phyloP scores from a whole-genome alignment of 768 basidiomycete species.

The Amanita pallidorosea region DNA sequence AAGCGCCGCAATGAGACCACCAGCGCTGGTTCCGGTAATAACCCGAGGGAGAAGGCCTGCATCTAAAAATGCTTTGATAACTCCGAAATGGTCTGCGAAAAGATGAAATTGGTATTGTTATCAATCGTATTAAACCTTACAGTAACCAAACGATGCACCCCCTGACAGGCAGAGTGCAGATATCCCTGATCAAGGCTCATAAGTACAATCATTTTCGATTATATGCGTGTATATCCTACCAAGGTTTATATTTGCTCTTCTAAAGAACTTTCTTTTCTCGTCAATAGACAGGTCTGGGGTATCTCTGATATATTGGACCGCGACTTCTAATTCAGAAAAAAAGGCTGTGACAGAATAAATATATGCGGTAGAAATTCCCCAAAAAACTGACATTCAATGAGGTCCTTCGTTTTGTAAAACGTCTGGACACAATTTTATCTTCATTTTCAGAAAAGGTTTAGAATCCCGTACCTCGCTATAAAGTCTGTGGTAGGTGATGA shows the following conservation, averaged over 20 bases:
- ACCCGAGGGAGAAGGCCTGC: slow-evolving; percentile 81
- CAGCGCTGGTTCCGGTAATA: slow-evolving; percentile 90
- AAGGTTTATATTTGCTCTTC: slow-evolving; percentile 78
- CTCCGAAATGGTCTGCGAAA: slow-evolving; percentile 70
- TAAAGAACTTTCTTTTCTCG: slow-evolving; percentile 90
- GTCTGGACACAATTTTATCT: slow-evolving; percentile 39
- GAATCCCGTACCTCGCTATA: slow-evolving; percentile 84
- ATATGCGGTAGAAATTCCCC: background rate
- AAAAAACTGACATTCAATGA: slow-evolving; percentile 63
- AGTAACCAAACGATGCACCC: slow-evolving; percentile 92
- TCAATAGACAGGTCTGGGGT: slow-evolving; percentile 66
- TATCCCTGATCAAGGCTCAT: slow-evolving; percentile 27
- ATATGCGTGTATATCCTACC: slow-evolving; percentile 27
- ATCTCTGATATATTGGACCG: slow-evolving; percentile 68
- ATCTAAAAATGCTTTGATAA: slow-evolving; percentile 87
- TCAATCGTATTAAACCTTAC: slow-evolving; percentile 28
- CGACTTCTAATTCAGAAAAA: slow-evolving; percentile 64
- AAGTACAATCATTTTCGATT: background rate
- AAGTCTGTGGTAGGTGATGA: slow-evolving; percentile 35
- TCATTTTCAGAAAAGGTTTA: slow-evolving; percentile 3
- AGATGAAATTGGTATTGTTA: slow-evolving; percentile 1
- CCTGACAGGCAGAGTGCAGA: slow-evolving; percentile 94
- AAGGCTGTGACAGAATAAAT: slow-evolving; percentile 44
- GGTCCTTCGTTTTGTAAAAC: slow-evolving; percentile 81
- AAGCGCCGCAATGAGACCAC: slow-evolving; percentile 69